Percentiles rank a stretch among this genome's conserved stretches.
Evolutionary conservation across 2,329 filamentous ascomycete species (phyloP).

Genomic region (Hymenoscyphus linearis): DNA sequence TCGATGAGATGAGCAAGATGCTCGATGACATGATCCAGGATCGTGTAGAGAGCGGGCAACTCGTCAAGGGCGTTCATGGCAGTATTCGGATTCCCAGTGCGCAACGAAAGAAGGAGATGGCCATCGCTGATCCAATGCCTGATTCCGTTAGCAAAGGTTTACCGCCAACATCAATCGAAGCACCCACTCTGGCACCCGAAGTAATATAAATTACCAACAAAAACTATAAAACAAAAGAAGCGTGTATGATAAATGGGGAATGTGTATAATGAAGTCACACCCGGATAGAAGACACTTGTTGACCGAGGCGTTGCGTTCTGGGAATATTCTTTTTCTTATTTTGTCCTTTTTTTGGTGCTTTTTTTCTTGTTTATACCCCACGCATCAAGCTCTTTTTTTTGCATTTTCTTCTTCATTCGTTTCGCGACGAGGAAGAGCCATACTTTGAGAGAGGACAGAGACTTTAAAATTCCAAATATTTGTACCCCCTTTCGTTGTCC

Average conservation of each 20-base stretch:
- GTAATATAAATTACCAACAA: background rate
- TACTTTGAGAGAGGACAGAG: background rate
- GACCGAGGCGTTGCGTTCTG: background rate
- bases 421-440: background rate
- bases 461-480: no score
- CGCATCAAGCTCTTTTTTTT: background rate
- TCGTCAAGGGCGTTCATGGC: constrained; percentile 61
- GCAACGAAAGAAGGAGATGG: constrained; percentile 27
- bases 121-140: constrained; percentile 1
- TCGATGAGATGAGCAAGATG: constrained; percentile 90
- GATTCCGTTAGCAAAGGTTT: background rate
- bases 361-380: constrained; percentile 1
- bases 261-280: background rate
- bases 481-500: background rate
- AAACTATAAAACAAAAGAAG: background rate
- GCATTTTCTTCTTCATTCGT: background rate
- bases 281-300: no score
- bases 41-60: constrained; percentile 69
- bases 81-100: constrained; percentile 57
- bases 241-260: background rate
- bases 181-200: background rate
- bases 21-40: constrained; percentile 96
- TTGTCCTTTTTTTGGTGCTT: background rate
- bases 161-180: background rate
- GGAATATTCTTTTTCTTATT: background rate